Base-by-base conservation (phyloP, 2,329 filamentous ascomycete species). In the Penicillium sp. region DNA sequence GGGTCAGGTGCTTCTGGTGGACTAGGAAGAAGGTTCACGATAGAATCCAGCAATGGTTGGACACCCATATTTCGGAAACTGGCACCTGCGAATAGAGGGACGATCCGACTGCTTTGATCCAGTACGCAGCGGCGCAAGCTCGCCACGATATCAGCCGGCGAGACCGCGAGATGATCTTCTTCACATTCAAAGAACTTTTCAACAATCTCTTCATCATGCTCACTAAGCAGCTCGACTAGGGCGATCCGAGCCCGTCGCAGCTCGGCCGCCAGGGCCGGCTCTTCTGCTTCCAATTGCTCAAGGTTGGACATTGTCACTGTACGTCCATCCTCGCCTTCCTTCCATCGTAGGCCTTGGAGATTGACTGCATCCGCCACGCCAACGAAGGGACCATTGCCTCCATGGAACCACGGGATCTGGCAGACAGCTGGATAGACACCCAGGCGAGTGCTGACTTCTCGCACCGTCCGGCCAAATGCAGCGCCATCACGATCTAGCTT, bases 31-130 rank as follows among this genome's bases (percentile, higher is more conserved):
- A 96, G 85, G 63, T 96, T 88, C 8, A 89, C 82, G 11, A 97
- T 83, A 31, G 89, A 89, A 67, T 97, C 90, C 45, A 97, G 80
- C 18, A 99, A 76, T 25, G 91, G 89, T 67, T 96, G 89, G 3
- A 97, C 90, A 7, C 93, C 93, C 54, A 97, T 89, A 57, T 97
- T 95, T 35, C 87, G 83, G 70, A 97, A 90, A 68, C 91, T 96
- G 4, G 92, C 91, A 2, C 92, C 92, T 0, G 89, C 89, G 69
- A 95, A 95, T 0, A 96, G 80, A 0, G 92, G 92, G 36, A 93
- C 87, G 14, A 95, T 76, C n/a, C 74, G 76, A 42, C 88, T 89
- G 8, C 57, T 58, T 9, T 86, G 79, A 1, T 84, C 81, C 39
- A 84, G 76, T 5, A 95, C 81, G 33, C 84, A 84, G 38, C 84